These are phyloP conservation scores for Mimosa bimucronata DNA, from an alignment of 306 rosid genomes.

Conservation along the genomic window DNA sequence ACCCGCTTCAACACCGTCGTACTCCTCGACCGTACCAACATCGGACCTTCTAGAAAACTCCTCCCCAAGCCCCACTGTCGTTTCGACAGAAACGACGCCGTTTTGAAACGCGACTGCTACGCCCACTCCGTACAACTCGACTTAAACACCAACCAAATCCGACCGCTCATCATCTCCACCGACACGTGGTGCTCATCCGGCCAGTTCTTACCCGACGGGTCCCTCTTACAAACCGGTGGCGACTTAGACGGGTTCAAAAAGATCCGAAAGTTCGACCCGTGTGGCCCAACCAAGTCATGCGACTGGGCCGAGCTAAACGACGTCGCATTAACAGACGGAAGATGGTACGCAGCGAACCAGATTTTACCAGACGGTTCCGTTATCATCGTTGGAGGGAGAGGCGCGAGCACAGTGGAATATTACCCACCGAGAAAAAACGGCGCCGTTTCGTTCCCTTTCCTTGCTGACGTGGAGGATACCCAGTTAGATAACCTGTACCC, in stretches of 20 bases:
- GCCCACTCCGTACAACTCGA: conserved; percentile 78
- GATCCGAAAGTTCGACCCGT: conserved; percentile 71
- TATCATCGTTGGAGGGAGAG: conserved; percentile 76
- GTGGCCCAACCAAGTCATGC: conserved; percentile 48
- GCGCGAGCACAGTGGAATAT: conserved; percentile 66
- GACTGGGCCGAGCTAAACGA: conserved; percentile 79
- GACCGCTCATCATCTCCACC: conserved; percentile 72
- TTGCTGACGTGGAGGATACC: conserved; percentile 60
- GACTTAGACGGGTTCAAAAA: conserved; percentile 71
- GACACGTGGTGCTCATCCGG: conserved; percentile 99
- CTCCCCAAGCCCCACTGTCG: conserved; percentile 69
- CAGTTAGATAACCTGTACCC: conserved; percentile 92
- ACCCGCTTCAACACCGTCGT: conserved; percentile 85
- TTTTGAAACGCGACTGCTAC: conserved; percentile 70
- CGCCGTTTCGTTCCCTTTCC: conserved; percentile 66
- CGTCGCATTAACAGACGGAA: conserved; percentile 52
- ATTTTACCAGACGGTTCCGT: conserved; percentile 79
- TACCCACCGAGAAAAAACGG: conserved; percentile 64
- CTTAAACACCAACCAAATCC: conserved; percentile 58
- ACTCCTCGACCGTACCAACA: conserved; percentile 84
- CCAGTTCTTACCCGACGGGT: conserved; percentile 79
- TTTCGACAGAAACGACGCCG: conserved; percentile 50
- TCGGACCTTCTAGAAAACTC: conserved; percentile 69
- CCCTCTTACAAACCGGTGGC: conserved; percentile 83
- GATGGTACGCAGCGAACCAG: conserved; percentile 89